A percentile compares a stretch with the other conserved stretches of the same genome.
These are phyloP conservation scores for Endogone sp. DNA, from an alignment of 192 early-diverging fungal genomes.

Conservation along the genomic window DNA sequence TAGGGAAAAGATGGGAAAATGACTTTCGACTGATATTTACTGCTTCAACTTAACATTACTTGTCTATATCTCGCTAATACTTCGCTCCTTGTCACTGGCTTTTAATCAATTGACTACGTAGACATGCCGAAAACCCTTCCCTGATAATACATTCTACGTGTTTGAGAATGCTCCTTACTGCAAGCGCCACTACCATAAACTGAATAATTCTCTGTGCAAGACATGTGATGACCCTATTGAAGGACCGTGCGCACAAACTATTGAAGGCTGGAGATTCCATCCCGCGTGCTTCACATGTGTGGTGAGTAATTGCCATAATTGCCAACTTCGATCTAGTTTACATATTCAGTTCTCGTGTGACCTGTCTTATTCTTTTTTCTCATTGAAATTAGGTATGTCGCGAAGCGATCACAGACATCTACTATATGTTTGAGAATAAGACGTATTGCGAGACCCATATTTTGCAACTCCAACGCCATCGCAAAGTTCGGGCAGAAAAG, in stretches of 20 bases:
- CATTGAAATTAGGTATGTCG: slow-evolving; percentile 37
- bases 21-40: not conserved
- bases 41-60: not conserved
- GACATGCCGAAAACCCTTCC: slow-evolving; percentile 66
- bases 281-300: slow-evolving; percentile 80
- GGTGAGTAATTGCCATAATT: slow-evolving; percentile 17
- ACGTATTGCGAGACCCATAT: slow-evolving; percentile 76
- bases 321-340: not conserved
- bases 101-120: slow-evolving; percentile 10
- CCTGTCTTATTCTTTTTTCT: not conserved
- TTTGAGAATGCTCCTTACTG: slow-evolving; percentile 81
- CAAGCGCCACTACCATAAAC: slow-evolving; percentile 80
- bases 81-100: too few relatives aligned
- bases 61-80: too few relatives aligned
- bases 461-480: slow-evolving; percentile 52
- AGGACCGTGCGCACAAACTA: slow-evolving; percentile 85
- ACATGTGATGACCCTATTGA: slow-evolving; percentile 80
- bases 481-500: slow-evolving; percentile 56
- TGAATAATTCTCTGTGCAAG: slow-evolving; percentile 81
- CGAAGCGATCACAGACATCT: slow-evolving; percentile 55
- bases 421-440: slow-evolving; percentile 64
- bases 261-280: slow-evolving; percentile 82
- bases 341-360: not conserved
- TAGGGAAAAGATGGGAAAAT: not conserved
- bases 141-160: slow-evolving; percentile 88